These are phyloP conservation scores for Neurospora sp. DNA, from an alignment of 495 filamentous ascomycete genomes.

Conservation along the genomic window DNA sequence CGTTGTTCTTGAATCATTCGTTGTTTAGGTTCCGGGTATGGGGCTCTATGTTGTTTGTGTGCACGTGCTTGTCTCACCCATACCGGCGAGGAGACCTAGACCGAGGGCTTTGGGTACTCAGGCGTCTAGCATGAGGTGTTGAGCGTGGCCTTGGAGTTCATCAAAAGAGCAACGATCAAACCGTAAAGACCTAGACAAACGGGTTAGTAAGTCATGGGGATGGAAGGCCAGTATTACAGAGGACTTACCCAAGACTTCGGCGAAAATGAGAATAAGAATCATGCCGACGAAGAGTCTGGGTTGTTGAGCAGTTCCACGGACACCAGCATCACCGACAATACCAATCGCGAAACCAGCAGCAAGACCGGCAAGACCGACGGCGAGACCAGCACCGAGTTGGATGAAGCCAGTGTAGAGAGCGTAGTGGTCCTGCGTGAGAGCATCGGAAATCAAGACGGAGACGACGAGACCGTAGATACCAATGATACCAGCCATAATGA, in stretches of 20 bases:
- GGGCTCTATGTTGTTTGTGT: background rate
- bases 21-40: background rate
- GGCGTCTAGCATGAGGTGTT: slow-evolving; percentile 32
- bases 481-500: slow-evolving; percentile 99
- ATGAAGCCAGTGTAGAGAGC: slow-evolving; percentile 88
- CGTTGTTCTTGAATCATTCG: background rate
- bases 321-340: slow-evolving; percentile 98
- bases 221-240: background rate
- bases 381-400: slow-evolving; percentile 91
- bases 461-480: slow-evolving; percentile 99
- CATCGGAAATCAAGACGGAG: slow-evolving; percentile 93
- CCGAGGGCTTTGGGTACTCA: background rate
- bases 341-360: slow-evolving; percentile 98
- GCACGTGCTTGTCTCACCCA: background rate
- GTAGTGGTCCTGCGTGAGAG: slow-evolving; percentile 68
- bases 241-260: slow-evolving; percentile 88
- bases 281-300: slow-evolving; percentile 97
- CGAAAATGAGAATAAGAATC: slow-evolving; percentile 99
- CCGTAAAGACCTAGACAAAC: slow-evolving; percentile 73
- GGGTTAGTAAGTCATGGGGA: slow-evolving; percentile 6
- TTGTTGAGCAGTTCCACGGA: slow-evolving; percentile 95
- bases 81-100: background rate
- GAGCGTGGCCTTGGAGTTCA: slow-evolving; percentile 78
- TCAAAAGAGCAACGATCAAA: slow-evolving; percentile 93
- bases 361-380: slow-evolving; percentile 92